These are phyloP conservation scores for Zygoascus sp. DNA, from an alignment of 1,139 yeast species.

Conservation along the genomic window DNA sequence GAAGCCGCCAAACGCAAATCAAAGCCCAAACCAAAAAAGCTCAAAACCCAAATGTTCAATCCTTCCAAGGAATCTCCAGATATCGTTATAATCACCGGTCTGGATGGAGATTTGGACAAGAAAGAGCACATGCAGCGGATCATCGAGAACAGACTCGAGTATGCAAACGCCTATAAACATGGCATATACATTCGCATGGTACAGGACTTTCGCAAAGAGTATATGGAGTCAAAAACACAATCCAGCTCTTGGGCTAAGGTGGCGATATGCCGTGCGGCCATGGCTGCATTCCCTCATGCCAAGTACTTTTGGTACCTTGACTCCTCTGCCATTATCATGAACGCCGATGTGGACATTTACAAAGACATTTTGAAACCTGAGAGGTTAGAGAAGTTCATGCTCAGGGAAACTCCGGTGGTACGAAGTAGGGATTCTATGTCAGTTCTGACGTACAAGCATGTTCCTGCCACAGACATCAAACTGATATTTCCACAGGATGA, in stretches of 20 bases:
- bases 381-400: slow-evolving; percentile 53
- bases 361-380: slow-evolving; percentile 54
- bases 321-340: slow-evolving; percentile 58
- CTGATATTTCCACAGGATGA: slow-evolving; percentile 65
- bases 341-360: slow-evolving; percentile 52
- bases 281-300: slow-evolving; percentile 80
- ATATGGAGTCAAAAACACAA: slow-evolving; percentile 14
- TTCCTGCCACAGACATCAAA: slow-evolving; percentile 44
- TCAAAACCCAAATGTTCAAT: slow-evolving; percentile 1
- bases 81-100: slow-evolving; percentile 11
- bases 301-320: slow-evolving; percentile 83
- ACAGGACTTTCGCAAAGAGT: slow-evolving; percentile 49
- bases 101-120: slow-evolving; percentile 40
- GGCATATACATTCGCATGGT: slow-evolving; percentile 77
- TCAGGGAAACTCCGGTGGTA: slow-evolving; percentile 46
- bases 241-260: slow-evolving; percentile 54
- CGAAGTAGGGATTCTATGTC: slow-evolving; percentile 59
- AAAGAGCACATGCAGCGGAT: slow-evolving; percentile 55
- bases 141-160: slow-evolving; percentile 78
- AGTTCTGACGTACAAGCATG: slow-evolving; percentile 31
- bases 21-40: not conserved
- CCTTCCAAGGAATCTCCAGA: slow-evolving; percentile 5
- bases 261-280: slow-evolving; percentile 66
- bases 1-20: not conserved
- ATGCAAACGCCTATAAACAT: slow-evolving; percentile 68